Evolutionary conservation across 192 early-diverging fungal species (phyloP).

Genomic region (Linnemannia zychae): DNA sequence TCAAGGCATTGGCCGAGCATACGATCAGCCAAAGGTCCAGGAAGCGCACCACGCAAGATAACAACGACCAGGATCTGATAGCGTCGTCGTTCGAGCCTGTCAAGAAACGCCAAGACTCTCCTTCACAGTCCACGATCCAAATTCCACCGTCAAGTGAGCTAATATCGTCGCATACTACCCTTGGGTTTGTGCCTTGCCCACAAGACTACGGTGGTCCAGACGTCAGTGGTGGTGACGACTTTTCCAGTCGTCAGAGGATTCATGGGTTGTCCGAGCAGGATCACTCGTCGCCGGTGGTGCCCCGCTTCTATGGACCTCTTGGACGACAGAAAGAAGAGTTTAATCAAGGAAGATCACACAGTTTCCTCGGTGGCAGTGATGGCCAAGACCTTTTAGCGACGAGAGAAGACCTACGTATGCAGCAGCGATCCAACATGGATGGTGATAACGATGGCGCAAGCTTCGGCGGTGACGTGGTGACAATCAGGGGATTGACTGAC

Average conservation of each 20-base stretch:
- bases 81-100: neutral
- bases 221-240: conserved; percentile 10
- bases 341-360: neutral
- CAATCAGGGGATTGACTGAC: neutral
- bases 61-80: no score
- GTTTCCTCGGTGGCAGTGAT: neutral
- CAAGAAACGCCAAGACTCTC: neutral
- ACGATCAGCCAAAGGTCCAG: neutral
- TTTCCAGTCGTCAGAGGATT: conserved; percentile 28
- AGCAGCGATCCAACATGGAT: neutral
- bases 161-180: neutral
- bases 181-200: conserved; percentile 21
- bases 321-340: neutral
- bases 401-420: neutral
- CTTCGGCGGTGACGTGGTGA: neutral
- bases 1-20: no score
- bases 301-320: neutral
- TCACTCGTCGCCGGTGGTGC: neutral
- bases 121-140: neutral
- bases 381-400: neutral
- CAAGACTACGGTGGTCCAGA: neutral
- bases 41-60: neutral
- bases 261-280: neutral
- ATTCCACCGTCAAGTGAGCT: neutral
- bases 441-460: neutral